Evolutionary conservation across 176 grass and related monocot species (phyloP).

Genomic region (Oryza meyeriana): DNA sequence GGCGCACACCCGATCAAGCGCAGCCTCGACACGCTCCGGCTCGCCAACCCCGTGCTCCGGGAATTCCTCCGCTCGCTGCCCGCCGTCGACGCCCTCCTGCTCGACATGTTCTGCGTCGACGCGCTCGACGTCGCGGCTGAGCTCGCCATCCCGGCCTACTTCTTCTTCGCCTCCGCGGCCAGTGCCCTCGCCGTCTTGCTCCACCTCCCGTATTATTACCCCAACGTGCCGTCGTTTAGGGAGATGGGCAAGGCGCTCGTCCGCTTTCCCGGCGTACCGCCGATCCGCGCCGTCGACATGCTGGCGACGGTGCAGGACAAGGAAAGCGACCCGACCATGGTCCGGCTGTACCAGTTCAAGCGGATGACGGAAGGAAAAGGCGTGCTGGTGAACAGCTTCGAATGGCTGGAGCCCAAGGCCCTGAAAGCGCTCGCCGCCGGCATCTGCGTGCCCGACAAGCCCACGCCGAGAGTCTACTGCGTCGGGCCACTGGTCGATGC

Average conservation of each 20-base stretch:
- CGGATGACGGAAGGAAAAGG: slow-evolving; percentile 34
- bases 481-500: slow-evolving; percentile 44
- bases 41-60: slow-evolving; percentile 28
- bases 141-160: slow-evolving; percentile 43
- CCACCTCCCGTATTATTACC: slow-evolving; percentile 28
- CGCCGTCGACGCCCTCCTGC: slow-evolving; percentile 42
- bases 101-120: slow-evolving; percentile 60
- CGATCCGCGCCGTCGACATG: slow-evolving; percentile 42
- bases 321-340: slow-evolving; percentile 13
- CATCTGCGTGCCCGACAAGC: slow-evolving; percentile 33
- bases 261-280: slow-evolving; percentile 36
- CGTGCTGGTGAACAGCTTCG: slow-evolving; percentile 54
- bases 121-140: slow-evolving; percentile 51
- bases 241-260: slow-evolving; percentile 34
- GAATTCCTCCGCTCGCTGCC: too few species aligned
- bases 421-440: slow-evolving; percentile 20
- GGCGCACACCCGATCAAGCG: slow-evolving; percentile 9
- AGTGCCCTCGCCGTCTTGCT: slow-evolving; percentile 37
- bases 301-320: neutral
- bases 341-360: slow-evolving; percentile 16
- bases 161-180: slow-evolving; percentile 41
- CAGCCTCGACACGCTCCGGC: slow-evolving; percentile 23
- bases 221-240: slow-evolving; percentile 21
- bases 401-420: slow-evolving; percentile 36
- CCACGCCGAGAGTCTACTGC: slow-evolving; percentile 38